These are phyloP conservation scores for Postia placenta DNA, from an alignment of 768 basidiomycete genomes.

Conservation along the genomic window DNA sequence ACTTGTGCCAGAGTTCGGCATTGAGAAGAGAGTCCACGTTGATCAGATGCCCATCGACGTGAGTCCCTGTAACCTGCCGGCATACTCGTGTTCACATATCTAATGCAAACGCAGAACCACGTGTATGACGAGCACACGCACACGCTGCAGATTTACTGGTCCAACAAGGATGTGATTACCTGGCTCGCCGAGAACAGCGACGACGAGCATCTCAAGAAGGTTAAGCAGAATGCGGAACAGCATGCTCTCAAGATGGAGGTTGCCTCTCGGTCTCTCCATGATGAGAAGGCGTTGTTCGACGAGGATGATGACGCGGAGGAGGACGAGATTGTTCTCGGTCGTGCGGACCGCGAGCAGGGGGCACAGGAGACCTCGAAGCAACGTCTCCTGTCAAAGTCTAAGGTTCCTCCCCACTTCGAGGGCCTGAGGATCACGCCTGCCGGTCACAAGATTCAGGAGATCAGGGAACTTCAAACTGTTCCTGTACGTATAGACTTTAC, in stretches of 20 bases:
- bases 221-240: slow-evolving; percentile 88
- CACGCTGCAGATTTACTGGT: slow-evolving; percentile 95
- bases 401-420: slow-evolving; percentile 75
- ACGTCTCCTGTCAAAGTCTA: slow-evolving; percentile 68
- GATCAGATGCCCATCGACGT: slow-evolving; percentile 99
- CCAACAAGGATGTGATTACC: slow-evolving; percentile 84
- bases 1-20: slow-evolving; percentile 92
- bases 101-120: slow-evolving; percentile 56
- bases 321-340: slow-evolving; percentile 77
- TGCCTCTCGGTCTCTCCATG: slow-evolving; percentile 75
- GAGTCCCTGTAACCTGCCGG: slow-evolving; percentile 25
- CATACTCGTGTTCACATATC: not conserved
- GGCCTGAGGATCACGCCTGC: slow-evolving; percentile 64
- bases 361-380: slow-evolving; percentile 68
- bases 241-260: slow-evolving; percentile 92
- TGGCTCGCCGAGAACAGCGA: slow-evolving; percentile 96
- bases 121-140: slow-evolving; percentile 95
- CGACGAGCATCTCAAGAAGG: slow-evolving; percentile 92
- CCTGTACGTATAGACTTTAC: slow-evolving; percentile 53
- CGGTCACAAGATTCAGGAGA: slow-evolving; percentile 95
- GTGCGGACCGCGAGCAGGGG: slow-evolving; percentile 33
- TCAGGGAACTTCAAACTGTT: slow-evolving; percentile 88
- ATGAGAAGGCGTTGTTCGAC: slow-evolving; percentile 84
- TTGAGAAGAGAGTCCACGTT: slow-evolving; percentile 97
- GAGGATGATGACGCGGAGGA: slow-evolving; percentile 76